Evolutionary conservation across 1,139 yeast genomes (phyloP).

Genomic region (Meyerozyma elateridarum): DNA sequence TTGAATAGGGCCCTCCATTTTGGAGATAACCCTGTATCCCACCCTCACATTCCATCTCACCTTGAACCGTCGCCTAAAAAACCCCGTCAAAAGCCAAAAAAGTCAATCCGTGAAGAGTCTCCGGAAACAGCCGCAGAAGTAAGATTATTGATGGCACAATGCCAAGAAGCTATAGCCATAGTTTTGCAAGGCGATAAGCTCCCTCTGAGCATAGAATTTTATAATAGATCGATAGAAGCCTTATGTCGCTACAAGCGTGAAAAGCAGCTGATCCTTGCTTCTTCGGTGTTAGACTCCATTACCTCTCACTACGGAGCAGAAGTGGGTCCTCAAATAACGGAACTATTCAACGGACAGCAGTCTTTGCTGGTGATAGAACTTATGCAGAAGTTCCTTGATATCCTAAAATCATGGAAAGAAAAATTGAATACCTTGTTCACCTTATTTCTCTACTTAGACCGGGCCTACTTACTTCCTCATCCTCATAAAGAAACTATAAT

Average conservation of each 20-base stretch:
- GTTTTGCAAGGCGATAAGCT: slow-evolving; percentile 18
- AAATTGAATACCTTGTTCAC: slow-evolving; percentile 23
- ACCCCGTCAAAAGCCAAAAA: slow-evolving; percentile 10
- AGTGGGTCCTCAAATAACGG: slow-evolving; percentile 9
- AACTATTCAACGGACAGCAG: slow-evolving; percentile 4
- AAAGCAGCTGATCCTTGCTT: slow-evolving; percentile 29
- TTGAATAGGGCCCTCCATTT: too few species aligned
- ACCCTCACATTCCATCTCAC: neutral
- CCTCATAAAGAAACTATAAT: slow-evolving; percentile 23
- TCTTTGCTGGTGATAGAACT: too few species aligned
- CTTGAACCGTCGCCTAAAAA: neutral
- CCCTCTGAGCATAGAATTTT: slow-evolving; percentile 22
- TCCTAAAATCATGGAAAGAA: slow-evolving; percentile 23
- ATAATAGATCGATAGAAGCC: slow-evolving; percentile 28
- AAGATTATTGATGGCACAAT: slow-evolving; percentile 4
- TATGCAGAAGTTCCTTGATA: slow-evolving; percentile 12
- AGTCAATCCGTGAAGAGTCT: slow-evolving; percentile 8
- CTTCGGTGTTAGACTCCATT: too few species aligned
- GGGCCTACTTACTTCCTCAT: slow-evolving; percentile 31
- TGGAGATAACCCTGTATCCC: slow-evolving; percentile 1
- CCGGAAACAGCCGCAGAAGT: neutral
- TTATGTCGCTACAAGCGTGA: slow-evolving; percentile 30
- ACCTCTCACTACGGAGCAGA: slow-evolving; percentile 2
- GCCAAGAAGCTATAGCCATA: slow-evolving; percentile 15
- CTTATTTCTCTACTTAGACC: slow-evolving; percentile 33